These are phyloP conservation scores for Leucosporidium scottii DNA, from an alignment of 768 basidiomycete genomes.

Conservation along the genomic window DNA sequence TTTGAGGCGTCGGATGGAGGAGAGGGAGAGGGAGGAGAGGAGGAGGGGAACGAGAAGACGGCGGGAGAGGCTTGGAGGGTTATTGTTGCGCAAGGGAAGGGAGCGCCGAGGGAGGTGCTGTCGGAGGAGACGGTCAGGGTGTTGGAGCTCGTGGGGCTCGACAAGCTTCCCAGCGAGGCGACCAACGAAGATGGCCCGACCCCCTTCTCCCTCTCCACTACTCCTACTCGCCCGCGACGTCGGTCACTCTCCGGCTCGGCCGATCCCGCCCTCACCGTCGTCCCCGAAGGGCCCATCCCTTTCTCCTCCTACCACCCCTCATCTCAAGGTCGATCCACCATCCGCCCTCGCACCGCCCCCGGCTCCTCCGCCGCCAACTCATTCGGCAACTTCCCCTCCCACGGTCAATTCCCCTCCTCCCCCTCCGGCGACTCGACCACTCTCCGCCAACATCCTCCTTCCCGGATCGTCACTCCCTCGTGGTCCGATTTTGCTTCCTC, in stretches of 20 bases:
- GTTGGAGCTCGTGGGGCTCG: constrained; percentile 12
- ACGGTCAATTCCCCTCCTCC: too few relatives aligned
- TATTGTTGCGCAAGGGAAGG: neutral
- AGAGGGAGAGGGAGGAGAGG: neutral
- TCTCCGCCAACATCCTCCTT: neutral
- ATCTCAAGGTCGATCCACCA: too few relatives aligned
- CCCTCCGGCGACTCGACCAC: too few relatives aligned
- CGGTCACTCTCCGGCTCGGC: neutral
- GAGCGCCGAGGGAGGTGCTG: neutral
- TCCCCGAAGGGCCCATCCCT: neutral
- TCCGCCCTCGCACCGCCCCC: neutral
- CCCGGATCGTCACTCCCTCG: constrained; percentile 2
- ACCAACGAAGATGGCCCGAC: neutral
- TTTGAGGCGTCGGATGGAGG: neutral
- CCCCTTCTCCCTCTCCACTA: neutral
- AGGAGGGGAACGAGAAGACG: neutral
- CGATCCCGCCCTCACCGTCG: neutral
- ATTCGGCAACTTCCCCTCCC: constrained; percentile 6
- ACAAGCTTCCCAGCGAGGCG: neutral
- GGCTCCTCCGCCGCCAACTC: neutral
- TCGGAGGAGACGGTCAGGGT: constrained; percentile 19
- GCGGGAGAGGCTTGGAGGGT: constrained; percentile 3
- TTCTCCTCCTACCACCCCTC: too few relatives aligned
- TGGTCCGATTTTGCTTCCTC: constrained; percentile 22
- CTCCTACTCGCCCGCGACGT: neutral